Evolutionary conservation across 192 early-diverging fungal species (phyloP), one percentile per base, ranked within the genome.

Genomic region (Umbelopsis isabellina): DNA sequence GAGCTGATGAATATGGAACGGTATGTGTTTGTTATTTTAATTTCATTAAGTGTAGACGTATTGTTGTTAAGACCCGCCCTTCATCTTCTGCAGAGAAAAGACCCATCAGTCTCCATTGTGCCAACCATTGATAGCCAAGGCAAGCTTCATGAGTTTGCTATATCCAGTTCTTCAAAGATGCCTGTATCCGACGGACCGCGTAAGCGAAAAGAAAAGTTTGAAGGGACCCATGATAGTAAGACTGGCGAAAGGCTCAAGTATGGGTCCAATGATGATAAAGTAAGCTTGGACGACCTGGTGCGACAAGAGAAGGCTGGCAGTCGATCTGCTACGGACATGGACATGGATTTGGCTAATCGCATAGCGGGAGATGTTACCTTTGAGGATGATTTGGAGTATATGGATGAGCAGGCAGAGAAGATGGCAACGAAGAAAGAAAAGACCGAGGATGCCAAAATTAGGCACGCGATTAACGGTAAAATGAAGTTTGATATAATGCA

Each of bases 381-480:
- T 69, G 75, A 80, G 70, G 83, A 95, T 70, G 88, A 94, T 66
- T 79, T 93, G 35, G 97, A 99, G 49, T 96, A 97, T 53, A 87
- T 97, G 85, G 96, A 97, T 75, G 97, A 97, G 25, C 87, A 91
- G 21, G 84, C 88, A 0, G 95, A 98, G 72, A 85, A 82, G 18
- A 81, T 97, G 58, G 85, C 92, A 1, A 78, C 83, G 46, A 85
- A 80, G 47, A 85, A 84, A 21, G 83, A 84, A 23, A 85, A 83
- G 68, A 85, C 84, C 20, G 88, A 85, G 49, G 85, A 91, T 37
- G 87, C 91, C 51, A 89, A 91, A 49, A 82, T 85, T 70, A 77
- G 87, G 9, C 83, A 83, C 7, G 91, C 88, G 2, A 86, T 94
- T 41, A 61, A 74, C 10, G 91, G 86, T 86, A 76, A 65, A 65